A percentile compares a stretch with the other conserved stretches of the same genome.
These are phyloP conservation scores for Durotheca rogersii DNA, from an alignment of 495 filamentous ascomycete genomes.

Conservation along the genomic window DNA sequence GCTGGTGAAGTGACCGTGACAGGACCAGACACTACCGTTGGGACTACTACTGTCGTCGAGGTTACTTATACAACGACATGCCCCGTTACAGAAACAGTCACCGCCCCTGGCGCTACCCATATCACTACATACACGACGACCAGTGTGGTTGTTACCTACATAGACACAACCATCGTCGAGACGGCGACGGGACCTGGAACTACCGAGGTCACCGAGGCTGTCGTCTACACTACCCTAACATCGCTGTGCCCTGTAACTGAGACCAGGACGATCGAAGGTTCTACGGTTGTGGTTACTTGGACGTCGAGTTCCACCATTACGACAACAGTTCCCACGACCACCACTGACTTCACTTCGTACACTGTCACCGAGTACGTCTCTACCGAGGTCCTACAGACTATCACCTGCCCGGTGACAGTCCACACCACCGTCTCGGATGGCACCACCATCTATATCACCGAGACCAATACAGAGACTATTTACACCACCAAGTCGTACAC, in stretches of 20 bases:
- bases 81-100: constrained; percentile 46
- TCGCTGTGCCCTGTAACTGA: constrained; percentile 46
- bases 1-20: constrained; percentile 31
- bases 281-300: constrained; percentile 44
- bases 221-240: constrained; percentile 43
- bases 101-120: constrained; percentile 39
- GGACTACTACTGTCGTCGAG: constrained; percentile 41
- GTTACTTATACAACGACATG: constrained; percentile 46
- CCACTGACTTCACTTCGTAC: constrained; percentile 32
- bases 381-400: constrained; percentile 43
- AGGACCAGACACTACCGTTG: constrained; percentile 30
- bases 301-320: constrained; percentile 44
- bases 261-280: constrained; percentile 45
- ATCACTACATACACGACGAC: constrained; percentile 51
- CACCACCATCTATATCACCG: constrained; percentile 41
- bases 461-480: constrained; percentile 47
- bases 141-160: constrained; percentile 33
- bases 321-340: constrained; percentile 26
- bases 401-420: constrained; percentile 45
- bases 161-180: constrained; percentile 32
- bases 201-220: constrained; percentile 27
- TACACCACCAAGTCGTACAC: constrained; percentile 37
- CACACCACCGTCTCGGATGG: constrained; percentile 46
- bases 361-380: constrained; percentile 42
- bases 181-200: constrained; percentile 31